Percentiles rank a stretch among this genome's conserved stretches.
Conservation (phyloP, 2,329 filamentous ascomycete species). For the Conoideocrella luteorostrata region DNA sequence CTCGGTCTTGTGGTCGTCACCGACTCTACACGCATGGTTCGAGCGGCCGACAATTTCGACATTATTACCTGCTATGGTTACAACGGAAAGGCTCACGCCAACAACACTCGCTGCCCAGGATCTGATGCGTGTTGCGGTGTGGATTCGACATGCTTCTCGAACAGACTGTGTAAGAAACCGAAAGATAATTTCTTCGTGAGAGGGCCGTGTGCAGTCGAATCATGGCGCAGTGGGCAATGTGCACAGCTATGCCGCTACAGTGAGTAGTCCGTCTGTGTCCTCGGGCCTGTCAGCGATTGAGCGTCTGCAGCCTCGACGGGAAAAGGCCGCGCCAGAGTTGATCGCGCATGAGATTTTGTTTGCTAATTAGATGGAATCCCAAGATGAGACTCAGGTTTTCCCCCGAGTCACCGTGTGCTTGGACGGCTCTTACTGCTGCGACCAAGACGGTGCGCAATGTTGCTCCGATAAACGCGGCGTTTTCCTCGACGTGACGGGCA, state of each 20-base stretch:
- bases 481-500: conserved; percentile 4
- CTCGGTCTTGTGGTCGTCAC: no score
- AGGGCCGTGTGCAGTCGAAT: conserved; percentile 2
- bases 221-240: neutral
- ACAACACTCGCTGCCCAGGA: conserved; percentile 5
- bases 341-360: no score
- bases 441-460: neutral
- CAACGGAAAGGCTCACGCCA: neutral
- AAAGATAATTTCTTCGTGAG: neutral
- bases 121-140: conserved; percentile 4
- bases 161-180: conserved; percentile 1
- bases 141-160: conserved; percentile 2
- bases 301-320: no score
- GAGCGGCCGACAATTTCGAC: neutral
- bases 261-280: no score
- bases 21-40: no score
- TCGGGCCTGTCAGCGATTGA: no score
- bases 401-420: neutral
- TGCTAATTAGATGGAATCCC: neutral
- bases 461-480: neutral
- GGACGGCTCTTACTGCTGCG: conserved; percentile 6
- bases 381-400: neutral
- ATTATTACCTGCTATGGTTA: conserved; percentile 1
- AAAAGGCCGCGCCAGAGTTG: no score
- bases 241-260: conserved; percentile 1